Percentiles rank a stretch among this genome's conserved stretches.
Conservation (phyloP, 768 basidiomycete species). For the Lactarius quietus region DNA sequence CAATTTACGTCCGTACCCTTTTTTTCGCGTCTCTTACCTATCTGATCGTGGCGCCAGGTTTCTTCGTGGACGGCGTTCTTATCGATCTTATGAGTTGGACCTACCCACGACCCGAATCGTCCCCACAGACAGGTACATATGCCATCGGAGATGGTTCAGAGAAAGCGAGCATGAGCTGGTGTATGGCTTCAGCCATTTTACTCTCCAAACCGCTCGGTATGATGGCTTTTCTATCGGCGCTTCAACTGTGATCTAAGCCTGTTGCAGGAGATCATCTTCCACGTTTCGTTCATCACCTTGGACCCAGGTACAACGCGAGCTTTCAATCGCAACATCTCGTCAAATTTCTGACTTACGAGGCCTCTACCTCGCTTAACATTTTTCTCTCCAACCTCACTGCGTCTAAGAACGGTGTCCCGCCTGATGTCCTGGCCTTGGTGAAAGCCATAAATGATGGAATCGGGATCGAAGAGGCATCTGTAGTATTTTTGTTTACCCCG, state of each 20-base stretch:
- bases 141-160: slow-evolving; percentile 52
- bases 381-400: slow-evolving; percentile 50
- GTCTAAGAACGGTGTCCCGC: slow-evolving; percentile 34
- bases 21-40: background rate
- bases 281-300: slow-evolving; percentile 74
- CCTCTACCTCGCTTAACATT: slow-evolving; percentile 80
- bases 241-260: background rate
- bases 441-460: slow-evolving; percentile 51
- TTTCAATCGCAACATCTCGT: slow-evolving; percentile 70
- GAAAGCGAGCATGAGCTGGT: slow-evolving; percentile 56
- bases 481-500: slow-evolving; percentile 41
- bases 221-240: background rate
- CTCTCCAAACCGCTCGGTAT: slow-evolving; percentile 57
- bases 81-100: slow-evolving; percentile 57
- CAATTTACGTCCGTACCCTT: slow-evolving; percentile 56
- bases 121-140: slow-evolving; percentile 41
- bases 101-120: slow-evolving; percentile 54
- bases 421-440: slow-evolving; percentile 39
- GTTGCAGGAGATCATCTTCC: slow-evolving; percentile 62
- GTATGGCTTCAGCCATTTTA: slow-evolving; percentile 61
- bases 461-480: slow-evolving; percentile 38
- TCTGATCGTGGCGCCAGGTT: slow-evolving; percentile 40
- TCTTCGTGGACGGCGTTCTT: slow-evolving; percentile 72
- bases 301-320: slow-evolving; percentile 70
- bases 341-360: slow-evolving; percentile 81